Conservation (phyloP, 2,329 filamentous ascomycete species). For the Diplodia mutila region DNA sequence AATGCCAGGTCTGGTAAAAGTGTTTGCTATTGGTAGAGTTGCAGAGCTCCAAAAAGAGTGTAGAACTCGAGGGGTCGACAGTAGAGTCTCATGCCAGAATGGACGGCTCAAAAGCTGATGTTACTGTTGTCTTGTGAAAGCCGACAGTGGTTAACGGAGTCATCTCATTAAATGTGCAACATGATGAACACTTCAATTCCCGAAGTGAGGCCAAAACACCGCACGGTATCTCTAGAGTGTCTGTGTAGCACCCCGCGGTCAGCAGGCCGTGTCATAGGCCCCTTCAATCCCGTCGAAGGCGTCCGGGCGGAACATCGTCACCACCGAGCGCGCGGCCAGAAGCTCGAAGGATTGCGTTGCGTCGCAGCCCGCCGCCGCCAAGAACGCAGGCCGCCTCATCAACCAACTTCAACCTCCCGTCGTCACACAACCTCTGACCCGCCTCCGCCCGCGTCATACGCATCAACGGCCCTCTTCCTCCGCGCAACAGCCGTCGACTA, state of each 20-base stretch:
- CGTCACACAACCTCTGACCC: neutral
- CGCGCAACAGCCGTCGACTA: neutral
- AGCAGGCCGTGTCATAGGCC: neutral
- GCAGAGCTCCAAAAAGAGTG: neutral
- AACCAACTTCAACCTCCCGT: constrained; percentile 8
- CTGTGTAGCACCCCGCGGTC: neutral
- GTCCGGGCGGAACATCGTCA: constrained; percentile 22
- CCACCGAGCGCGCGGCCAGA: constrained; percentile 15
- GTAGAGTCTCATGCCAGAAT: neutral
- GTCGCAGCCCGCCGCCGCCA: constrained; percentile 10
- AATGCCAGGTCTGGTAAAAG: neutral
- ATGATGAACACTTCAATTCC: neutral
- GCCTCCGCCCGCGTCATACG: neutral
- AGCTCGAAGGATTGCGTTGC: constrained; percentile 25
- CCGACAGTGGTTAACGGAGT: neutral
- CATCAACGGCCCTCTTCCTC: neutral
- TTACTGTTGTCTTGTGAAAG: neutral
- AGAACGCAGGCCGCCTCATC: constrained; percentile 6
- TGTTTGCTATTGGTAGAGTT: neutral
- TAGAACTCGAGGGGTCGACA: neutral
- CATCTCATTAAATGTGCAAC: neutral
- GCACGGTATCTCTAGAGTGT: too few species aligned
- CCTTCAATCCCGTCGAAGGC: neutral
- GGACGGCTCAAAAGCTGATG: neutral
- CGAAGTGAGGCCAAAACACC: neutral